Evolutionary conservation across 1,284 basidiomycete species (phyloP), one percentile per base, ranked within the genome.

Genomic region (Irpex sp.): DNA sequence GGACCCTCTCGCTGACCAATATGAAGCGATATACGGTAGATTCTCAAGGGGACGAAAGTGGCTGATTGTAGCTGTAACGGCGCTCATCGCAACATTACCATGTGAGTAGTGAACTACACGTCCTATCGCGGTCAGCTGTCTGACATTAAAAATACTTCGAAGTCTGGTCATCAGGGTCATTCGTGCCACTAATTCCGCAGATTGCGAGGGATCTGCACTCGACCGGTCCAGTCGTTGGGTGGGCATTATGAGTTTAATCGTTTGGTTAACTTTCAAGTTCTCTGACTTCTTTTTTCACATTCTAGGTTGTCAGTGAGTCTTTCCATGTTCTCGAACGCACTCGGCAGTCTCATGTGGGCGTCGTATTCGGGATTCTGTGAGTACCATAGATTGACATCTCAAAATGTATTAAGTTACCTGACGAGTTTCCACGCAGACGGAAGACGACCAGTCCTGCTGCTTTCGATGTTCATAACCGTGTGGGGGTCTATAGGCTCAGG

Each of bases 161-260:
- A 92, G 89, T 89, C 26, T 85, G 92, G 70, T 83, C 89, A 0
- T 81, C 85, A 1, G 85, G 86, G 4, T 83, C 85, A 1, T 91
- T 92, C 73, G 79, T 89, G 2, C 91, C 90, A 0, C 82, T 84
- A 0, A 89, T 92, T 57, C 87, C 88, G 0, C 79, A 86, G 62
- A 85, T 92, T 65, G 82, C 87, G 0, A 72, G 75, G 21, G 89
- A 92, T 62, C 75, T 92, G 6, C 62, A 82, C 40, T 82, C 88
- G 0, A 84, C 85, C 0, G 79, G 79, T 0, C 68, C 80, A 3
- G 73, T 87, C 31, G 80, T 92, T 65, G 86, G 84, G 82, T 86
- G 74, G 62, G 80, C 73, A 47, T 5, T n/a, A 3, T 49, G 58
- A 17, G 57, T 36, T 34, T 26, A 13, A 38, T 40, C 3, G n/a